phyloP scores from a whole-genome alignment of 257 asterid genomes.

The Cinchona pubescens region DNA sequence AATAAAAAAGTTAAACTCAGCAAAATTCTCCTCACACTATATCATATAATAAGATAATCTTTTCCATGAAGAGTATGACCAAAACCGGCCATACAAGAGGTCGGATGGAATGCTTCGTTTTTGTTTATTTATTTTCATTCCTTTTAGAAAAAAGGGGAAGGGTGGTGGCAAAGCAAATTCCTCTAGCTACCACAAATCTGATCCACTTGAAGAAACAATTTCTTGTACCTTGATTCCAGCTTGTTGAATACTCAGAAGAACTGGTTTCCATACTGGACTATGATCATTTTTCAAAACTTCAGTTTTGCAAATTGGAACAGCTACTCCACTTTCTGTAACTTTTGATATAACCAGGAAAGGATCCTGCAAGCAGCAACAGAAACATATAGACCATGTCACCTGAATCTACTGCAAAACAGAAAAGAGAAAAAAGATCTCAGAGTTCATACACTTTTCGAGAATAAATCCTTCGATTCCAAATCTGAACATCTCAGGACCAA shows the following conservation, averaged over 20 bases:
- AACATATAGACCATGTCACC: conserved; percentile 24
- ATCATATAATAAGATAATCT: not conserved
- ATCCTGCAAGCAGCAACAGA: conserved; percentile 58
- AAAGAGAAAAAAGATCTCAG: conserved; percentile 11
- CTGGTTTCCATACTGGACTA: conserved; percentile 78
- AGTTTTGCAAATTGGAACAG: conserved; percentile 91
- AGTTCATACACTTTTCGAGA: conserved; percentile 81
- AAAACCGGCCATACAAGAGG: not conserved
- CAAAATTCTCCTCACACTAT: not conserved
- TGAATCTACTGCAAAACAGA: conserved; percentile 22
- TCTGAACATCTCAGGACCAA: conserved; percentile 80
- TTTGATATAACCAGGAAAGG: conserved; percentile 87
- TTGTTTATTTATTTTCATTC: not conserved
- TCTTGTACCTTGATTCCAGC: conserved; percentile 89
- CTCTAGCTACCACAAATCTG: not conserved
- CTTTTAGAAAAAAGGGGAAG: not conserved
- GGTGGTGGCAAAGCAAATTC: not conserved
- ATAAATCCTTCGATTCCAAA: conserved; percentile 85
- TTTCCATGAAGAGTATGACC: not conserved
- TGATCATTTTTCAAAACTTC: conserved; percentile 87
- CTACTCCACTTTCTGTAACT: conserved; percentile 58
- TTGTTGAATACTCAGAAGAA: conserved; percentile 78
- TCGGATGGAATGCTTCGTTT: not conserved
- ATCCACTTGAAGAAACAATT: not conserved
- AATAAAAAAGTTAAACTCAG: not conserved